phyloP scores from a whole-genome alignment of 1,139 yeast species.

The Arxiozyma telluris region DNA sequence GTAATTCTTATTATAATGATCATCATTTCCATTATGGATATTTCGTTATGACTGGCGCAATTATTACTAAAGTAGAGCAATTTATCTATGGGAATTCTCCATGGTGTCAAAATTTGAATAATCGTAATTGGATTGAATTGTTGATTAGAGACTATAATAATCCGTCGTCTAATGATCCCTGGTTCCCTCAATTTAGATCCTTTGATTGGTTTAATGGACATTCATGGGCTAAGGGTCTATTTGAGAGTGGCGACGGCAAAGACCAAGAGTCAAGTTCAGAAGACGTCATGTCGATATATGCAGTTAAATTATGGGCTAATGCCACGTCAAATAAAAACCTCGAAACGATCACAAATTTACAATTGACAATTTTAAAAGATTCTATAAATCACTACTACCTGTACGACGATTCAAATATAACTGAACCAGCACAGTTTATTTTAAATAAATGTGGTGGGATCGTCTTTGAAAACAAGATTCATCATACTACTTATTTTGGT shows the following conservation, averaged over 20 bases:
- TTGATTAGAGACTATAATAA: conserved; percentile 64
- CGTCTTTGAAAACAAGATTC: conserved; percentile 77
- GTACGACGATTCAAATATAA: conserved; percentile 40
- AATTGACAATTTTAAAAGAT: conserved; percentile 49
- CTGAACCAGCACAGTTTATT: conserved; percentile 46
- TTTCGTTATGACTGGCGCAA: conserved; percentile 64
- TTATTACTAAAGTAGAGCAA: conserved; percentile 48
- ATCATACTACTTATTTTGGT: conserved; percentile 88
- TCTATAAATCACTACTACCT: conserved; percentile 57
- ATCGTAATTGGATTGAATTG: conserved; percentile 49
- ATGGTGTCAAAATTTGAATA: conserved; percentile 40
- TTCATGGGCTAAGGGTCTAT: conserved; percentile 74
- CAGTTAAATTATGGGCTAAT: conserved; percentile 60
- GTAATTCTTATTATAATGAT: conserved; percentile 69
- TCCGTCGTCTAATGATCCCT: conserved; percentile 45
- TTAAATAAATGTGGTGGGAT: conserved; percentile 69
- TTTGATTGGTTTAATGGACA: conserved; percentile 77
- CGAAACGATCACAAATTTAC: conserved; percentile 49
- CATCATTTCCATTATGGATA: conserved; percentile 80
- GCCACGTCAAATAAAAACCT: conserved; percentile 46
- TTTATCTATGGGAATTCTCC: conserved; percentile 33
- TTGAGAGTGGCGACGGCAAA: conserved; percentile 67
- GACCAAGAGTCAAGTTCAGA: conserved; percentile 74
- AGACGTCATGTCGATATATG: conserved; percentile 67
- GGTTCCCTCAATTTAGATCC: conserved; percentile 67